phyloP scores from a whole-genome alignment of 2,329 filamentous ascomycete species.

The Scytalidium sp. region DNA sequence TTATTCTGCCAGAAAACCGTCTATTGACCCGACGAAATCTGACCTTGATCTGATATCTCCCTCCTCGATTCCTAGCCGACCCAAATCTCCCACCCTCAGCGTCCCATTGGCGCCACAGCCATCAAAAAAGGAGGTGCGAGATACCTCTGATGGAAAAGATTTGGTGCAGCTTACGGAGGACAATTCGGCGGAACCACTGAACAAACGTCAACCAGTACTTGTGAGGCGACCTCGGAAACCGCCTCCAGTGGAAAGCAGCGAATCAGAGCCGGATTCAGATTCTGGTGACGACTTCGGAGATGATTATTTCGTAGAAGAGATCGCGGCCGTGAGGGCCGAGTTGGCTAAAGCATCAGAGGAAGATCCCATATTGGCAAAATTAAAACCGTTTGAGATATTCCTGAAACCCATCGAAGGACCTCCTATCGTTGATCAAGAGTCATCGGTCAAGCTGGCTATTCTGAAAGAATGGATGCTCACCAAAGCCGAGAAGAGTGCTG shows the following conservation, averaged over 20 bases:
- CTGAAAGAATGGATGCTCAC: neutral
- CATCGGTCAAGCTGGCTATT: neutral
- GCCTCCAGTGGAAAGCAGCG: conserved; percentile 1
- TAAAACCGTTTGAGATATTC: conserved; percentile 8
- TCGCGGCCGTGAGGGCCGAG: conserved; percentile 20
- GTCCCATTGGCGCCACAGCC: neutral
- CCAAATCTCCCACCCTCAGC: neutral
- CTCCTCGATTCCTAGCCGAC: neutral
- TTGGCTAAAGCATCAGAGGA: conserved; percentile 13
- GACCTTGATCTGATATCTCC: neutral
- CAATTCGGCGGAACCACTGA: neutral
- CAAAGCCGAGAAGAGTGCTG: neutral
- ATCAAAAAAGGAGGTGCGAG: neutral
- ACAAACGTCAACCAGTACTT: conserved; percentile 14
- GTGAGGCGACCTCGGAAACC: conserved; percentile 14
- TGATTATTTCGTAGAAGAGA: conserved; percentile 28
- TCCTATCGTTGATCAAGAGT: conserved; percentile 4
- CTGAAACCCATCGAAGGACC: conserved; percentile 16
- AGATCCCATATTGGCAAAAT: conserved; percentile 16
- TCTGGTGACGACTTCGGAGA: conserved; percentile 28
- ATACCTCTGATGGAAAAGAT: neutral
- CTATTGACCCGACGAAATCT: neutral
- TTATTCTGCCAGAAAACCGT: conserved; percentile 1
- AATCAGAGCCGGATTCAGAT: conserved; percentile 24
- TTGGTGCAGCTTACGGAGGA: neutral